Conservation (phyloP, 1,139 yeast species). For the Zygosaccharomyces pseudobailii region DNA sequence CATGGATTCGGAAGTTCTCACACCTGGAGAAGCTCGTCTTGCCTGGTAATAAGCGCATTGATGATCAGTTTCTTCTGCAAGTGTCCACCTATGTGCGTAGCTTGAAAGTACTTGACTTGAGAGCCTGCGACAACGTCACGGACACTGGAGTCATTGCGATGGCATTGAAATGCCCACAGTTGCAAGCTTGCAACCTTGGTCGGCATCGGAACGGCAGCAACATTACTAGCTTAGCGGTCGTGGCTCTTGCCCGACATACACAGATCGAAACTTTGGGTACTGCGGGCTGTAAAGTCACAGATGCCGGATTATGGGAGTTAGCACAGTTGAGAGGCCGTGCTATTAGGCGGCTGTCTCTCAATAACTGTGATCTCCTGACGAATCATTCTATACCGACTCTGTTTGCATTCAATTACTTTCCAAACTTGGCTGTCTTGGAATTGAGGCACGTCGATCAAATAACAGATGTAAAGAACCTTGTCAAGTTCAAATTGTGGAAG, state of each 20-base stretch:
- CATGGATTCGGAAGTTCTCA: conserved; percentile 39
- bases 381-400: conserved; percentile 64
- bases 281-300: conserved; percentile 83
- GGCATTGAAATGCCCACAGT: conserved; percentile 53
- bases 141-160: conserved; percentile 70
- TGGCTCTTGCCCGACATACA: conserved; percentile 51
- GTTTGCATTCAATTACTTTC: conserved; percentile 50
- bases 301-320: conserved; percentile 74
- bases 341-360: conserved; percentile 67
- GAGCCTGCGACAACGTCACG: conserved; percentile 78
- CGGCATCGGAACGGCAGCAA: conserved; percentile 65
- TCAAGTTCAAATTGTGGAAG: conserved; percentile 62
- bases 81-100: conserved; percentile 56
- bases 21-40: conserved; percentile 55
- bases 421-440: conserved; percentile 68
- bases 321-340: conserved; percentile 54
- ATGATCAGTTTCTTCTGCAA: conserved; percentile 52
- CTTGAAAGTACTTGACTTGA: conserved; percentile 61
- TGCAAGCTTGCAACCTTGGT: conserved; percentile 67
- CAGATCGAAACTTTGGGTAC: conserved; percentile 69
- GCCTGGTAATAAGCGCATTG: conserved; percentile 69
- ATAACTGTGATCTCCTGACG: conserved; percentile 65
- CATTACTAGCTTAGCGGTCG: conserved; percentile 67
- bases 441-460: conserved; percentile 58
- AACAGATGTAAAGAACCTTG: conserved; percentile 58